These are phyloP conservation scores for Xylaria curta DNA, from an alignment of 495 filamentous ascomycete species.

Conservation along the genomic window DNA sequence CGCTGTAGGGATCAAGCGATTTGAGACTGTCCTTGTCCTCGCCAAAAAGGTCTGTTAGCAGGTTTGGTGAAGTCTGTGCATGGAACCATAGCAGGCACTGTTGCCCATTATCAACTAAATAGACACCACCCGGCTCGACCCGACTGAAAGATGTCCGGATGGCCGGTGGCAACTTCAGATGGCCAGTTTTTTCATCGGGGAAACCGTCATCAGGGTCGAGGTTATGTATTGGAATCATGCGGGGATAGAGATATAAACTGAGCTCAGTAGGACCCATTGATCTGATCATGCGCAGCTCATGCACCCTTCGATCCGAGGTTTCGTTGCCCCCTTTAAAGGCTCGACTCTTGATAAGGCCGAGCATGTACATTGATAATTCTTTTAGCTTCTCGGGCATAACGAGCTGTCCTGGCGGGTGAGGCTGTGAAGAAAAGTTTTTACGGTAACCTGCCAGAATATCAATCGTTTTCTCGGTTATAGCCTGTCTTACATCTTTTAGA, in stretches of 20 bases:
- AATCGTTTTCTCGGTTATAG: slow-evolving; percentile 88
- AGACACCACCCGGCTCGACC: slow-evolving; percentile 94
- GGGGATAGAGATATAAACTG: slow-evolving; percentile 92
- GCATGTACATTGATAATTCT: slow-evolving; percentile 96
- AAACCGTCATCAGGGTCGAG: slow-evolving; percentile 88
- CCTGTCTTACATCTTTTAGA: slow-evolving; percentile 86
- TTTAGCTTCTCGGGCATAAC: slow-evolving; percentile 96
- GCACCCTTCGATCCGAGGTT: slow-evolving; percentile 86
- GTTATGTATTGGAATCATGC: slow-evolving; percentile 90
- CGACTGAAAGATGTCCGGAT: slow-evolving; percentile 86
- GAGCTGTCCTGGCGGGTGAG: slow-evolving; percentile 90
- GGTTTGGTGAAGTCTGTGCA: slow-evolving; percentile 73
- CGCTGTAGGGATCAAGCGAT: slow-evolving; percentile 76
- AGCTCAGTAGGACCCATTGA: slow-evolving; percentile 85
- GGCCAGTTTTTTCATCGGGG: slow-evolving; percentile 79
- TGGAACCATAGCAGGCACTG: slow-evolving; percentile 91
- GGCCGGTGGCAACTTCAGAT: slow-evolving; percentile 79
- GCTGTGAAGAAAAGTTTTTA: slow-evolving; percentile 79
- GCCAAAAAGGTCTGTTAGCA: slow-evolving; percentile 91
- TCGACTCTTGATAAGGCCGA: slow-evolving; percentile 88
- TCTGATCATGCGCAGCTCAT: slow-evolving; percentile 90
- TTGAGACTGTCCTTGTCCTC: slow-evolving; percentile 73
- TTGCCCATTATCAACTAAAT: slow-evolving; percentile 97
- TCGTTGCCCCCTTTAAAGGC: slow-evolving; percentile 95
- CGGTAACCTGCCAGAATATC: slow-evolving; percentile 94